Base-by-base conservation (phyloP, 139 green algal species). In the Picochlorum sp. region DNA sequence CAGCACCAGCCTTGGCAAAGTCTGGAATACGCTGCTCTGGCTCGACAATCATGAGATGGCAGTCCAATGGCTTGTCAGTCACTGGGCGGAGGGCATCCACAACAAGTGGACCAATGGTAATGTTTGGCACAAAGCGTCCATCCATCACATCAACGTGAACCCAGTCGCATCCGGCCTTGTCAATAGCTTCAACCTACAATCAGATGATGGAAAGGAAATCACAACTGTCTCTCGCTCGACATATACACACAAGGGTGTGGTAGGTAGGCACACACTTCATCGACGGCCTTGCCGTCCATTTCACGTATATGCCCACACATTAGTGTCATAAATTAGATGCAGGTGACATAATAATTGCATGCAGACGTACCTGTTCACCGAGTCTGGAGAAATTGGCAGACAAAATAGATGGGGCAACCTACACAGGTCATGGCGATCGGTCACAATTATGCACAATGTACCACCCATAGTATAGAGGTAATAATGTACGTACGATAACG, bases 61-160 rank as follows among this genome's bases (percentile, higher is more conserved):
- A 85, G 71, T 98, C 92, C 41, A 98, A 78, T 8, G 89, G 84
- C 72, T 92, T 92, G 74, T 99, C 90, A 49, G 94, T 98, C 10
- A 97, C 69, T 9, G 91, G 91, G 61, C 94, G 87, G 18, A 99
- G 64, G 8, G 94, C 94, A 66, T 97, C 90, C 11, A 99, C 91
- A 8, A 99, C 77, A 34, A 98, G 79, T 4, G 94, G 94, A 23
- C 94, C 94, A 65, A 98, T 98, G 60, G 92, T 98, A 87, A 98
- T 97, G 86, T 98, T 97, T 50, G 91, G 93, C 62, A 97, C 92
- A 73, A 99, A 97, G 73, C 92, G 86, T 44, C 64, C 49, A 71
- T 80, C 72, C 84, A 89, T 88, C 52, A 98, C 93, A 65, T 99
- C 94, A 6, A 98, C 77, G 74, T 99, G 61, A 0, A 66, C 24